phyloP scores from a whole-genome alignment of 495 filamentous ascomycete species.

The Penicillium waksmanii region DNA sequence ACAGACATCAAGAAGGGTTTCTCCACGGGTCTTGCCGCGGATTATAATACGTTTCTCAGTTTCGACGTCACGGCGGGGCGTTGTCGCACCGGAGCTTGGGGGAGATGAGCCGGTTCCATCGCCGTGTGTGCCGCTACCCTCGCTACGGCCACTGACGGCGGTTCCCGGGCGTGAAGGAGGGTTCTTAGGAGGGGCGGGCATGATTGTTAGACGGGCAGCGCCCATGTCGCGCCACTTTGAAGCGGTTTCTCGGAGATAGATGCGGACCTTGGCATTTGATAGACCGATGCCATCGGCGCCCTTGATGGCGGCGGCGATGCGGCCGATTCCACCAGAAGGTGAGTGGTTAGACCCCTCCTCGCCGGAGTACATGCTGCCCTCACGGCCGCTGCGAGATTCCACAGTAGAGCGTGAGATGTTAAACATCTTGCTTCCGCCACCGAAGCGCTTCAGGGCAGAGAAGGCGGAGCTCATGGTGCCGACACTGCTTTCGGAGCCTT shows the following conservation, averaged over 20 bases:
- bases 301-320: slow-evolving; percentile 57
- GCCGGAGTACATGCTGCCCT: slow-evolving; percentile 64
- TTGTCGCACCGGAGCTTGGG: slow-evolving; percentile 39
- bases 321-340: slow-evolving; percentile 60
- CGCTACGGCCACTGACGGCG: slow-evolving; percentile 34
- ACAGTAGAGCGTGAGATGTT: slow-evolving; percentile 73
- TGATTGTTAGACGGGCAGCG: slow-evolving; percentile 78
- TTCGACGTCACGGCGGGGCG: slow-evolving; percentile 40
- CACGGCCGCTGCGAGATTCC: slow-evolving; percentile 57
- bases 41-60: slow-evolving; percentile 84
- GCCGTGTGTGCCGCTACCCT: slow-evolving; percentile 19
- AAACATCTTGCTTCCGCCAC: slow-evolving; percentile 65
- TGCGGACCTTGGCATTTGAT: slow-evolving; percentile 76
- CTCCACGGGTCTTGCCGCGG: slow-evolving; percentile 64
- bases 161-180: slow-evolving; percentile 46
- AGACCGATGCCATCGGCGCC: slow-evolving; percentile 61
- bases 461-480: slow-evolving; percentile 65
- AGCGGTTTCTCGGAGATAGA: slow-evolving; percentile 76
- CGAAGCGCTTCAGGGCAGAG: slow-evolving; percentile 75
- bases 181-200: slow-evolving; percentile 63
- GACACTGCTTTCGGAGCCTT: slow-evolving; percentile 61
- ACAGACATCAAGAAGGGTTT: slow-evolving; percentile 79
- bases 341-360: slow-evolving; percentile 47
- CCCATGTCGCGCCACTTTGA: slow-evolving; percentile 92
- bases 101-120: slow-evolving; percentile 27